Evolutionary conservation across 352 stramenopile species (phyloP), one percentile per base, ranked within the genome.

Genomic region (Aphanomyces cochlioides): DNA sequence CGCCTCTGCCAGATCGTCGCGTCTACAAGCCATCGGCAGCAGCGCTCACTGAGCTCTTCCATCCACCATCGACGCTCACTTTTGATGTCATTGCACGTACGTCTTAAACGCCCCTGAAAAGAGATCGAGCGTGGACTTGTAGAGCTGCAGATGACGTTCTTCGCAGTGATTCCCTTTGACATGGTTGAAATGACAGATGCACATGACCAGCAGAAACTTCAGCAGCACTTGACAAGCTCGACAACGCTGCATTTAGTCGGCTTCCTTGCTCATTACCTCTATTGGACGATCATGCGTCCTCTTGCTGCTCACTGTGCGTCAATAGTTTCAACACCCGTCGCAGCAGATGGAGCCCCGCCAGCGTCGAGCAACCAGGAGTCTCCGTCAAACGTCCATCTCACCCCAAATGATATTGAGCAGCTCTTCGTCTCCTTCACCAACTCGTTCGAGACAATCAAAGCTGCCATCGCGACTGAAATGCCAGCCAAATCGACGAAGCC

Each of bases 81-180:
- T 7, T 69, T 77, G 47, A 83, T 80, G 61, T 79, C 74, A 77
- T 75, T 79, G 58, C 54, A 79, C 50, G 85, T 90, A 69, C 81
- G 81, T 15, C 53, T 64, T 0, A 40, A 75, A 15, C 68, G 74
- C n/a, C 37, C 45, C 1, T 79, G 77, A 0, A 78, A 78, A 12
- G 47, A 75, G 19, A 78, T 74, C 36, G 4, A 13, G 17, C 74
- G 84, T 13, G 76, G 73, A 10, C 71, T 85, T 3, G n/a, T 57
- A 40, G 73, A 81, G 34, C 79, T 90, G 64, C 78, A 88, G 43
- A 67, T 73, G 7, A 70, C 79, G 1, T 90, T 90, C 56, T 81
- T 78, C 50, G 67, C 67, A 0, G 63, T 73, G 2, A 50, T 92
- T 13, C 85, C 83, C 0, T 77, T 90, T 34, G 58, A 61, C 1